These are phyloP conservation scores for Fusarium irregulare DNA, from an alignment of 2,329 filamentous ascomycete genomes.

Conservation along the genomic window DNA sequence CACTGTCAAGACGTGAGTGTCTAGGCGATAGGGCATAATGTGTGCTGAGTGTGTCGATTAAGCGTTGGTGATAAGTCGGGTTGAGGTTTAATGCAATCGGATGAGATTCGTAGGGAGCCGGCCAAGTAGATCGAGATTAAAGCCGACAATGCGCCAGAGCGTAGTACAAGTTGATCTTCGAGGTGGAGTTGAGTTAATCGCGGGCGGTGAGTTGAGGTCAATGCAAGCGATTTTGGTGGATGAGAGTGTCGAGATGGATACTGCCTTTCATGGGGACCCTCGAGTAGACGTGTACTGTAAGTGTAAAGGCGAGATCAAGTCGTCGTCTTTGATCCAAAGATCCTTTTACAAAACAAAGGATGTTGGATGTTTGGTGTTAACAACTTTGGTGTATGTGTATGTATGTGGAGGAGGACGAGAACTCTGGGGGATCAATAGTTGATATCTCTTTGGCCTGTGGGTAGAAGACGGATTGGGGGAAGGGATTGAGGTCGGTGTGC, in stretches of 20 bases:
- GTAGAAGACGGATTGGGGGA: slow-evolving; percentile 46
- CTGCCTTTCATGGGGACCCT: slow-evolving; percentile 42
- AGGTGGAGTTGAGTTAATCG: slow-evolving; percentile 9
- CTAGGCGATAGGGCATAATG: slow-evolving; percentile 84
- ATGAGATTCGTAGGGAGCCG: slow-evolving; percentile 29
- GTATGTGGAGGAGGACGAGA: slow-evolving; percentile 39
- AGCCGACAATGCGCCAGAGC: slow-evolving; percentile 40
- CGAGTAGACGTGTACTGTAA: slow-evolving; percentile 39
- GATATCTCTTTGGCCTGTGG: slow-evolving; percentile 40
- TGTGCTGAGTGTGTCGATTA: slow-evolving; percentile 51
- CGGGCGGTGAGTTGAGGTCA: slow-evolving; percentile 24
- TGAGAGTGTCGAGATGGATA: slow-evolving; percentile 35
- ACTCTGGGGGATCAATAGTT: too few relatives aligned
- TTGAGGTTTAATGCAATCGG: slow-evolving; percentile 26
- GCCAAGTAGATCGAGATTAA: slow-evolving; percentile 33
- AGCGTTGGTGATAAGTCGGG: slow-evolving; percentile 12
- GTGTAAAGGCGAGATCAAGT: slow-evolving; percentile 24
- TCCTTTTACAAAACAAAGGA: slow-evolving; percentile 21
- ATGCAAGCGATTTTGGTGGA: slow-evolving; percentile 35
- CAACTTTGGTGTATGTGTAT: slow-evolving; percentile 36
- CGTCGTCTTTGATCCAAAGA: slow-evolving; percentile 20
- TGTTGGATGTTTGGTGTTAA: slow-evolving; percentile 24
- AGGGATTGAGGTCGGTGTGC: slow-evolving; percentile 48
- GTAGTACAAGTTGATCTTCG: slow-evolving; percentile 12
- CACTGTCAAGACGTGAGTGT: slow-evolving; percentile 88